Evolutionary conservation across 2,329 filamentous ascomycete genomes (phyloP), one percentile per base, ranked within the genome.

Genomic region (Penicillium hesseltinei): DNA sequence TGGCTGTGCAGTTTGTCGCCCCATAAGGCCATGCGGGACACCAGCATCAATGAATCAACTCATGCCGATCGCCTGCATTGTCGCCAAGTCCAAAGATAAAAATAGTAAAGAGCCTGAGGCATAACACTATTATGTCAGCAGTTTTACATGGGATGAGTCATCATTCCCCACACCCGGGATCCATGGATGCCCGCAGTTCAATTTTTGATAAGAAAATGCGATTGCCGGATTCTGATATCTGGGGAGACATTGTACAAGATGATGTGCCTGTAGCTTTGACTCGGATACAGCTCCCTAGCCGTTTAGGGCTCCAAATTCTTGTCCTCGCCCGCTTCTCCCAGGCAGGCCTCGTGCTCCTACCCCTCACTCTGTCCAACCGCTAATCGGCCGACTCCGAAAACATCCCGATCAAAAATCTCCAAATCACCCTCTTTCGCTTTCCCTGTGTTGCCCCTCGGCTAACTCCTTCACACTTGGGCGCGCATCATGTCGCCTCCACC

Each of bases 401-500:
- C 29, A 59, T 51, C 55, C 56, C 57, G 56, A 59, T 44, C 43
- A 19, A 38, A 31, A 57, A 60, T 57, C 49, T 29, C 48, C 21
- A 53, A 57, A 60, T 57, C 49, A 29, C 42, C 17, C 42, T 27
- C 13, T 27, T 47, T 33, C 42, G 21, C 43, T 59, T 58, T 47
- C 40, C 52, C 48, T 35, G 17, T 36, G 54, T 42, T 46, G 53
- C 33, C 31, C 47, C 54, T 35, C 35, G 27, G 40, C 46, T 57
- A 50, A 27, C 54, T 51, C 36, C 57, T 33, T 50, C 35, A 45
- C 27, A 57, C 47, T 57, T 59, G 35, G 58, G 61, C 56, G 60
- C 59, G 58, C 64, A 70, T 61, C 64, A 74, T 73, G 72, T 67
- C 70, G 59, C 69, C 70, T 59, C 60, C 66, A 56, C 65, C 69